phyloP scores from a whole-genome alignment of 306 rosid genomes.

The Pueraria montana region DNA sequence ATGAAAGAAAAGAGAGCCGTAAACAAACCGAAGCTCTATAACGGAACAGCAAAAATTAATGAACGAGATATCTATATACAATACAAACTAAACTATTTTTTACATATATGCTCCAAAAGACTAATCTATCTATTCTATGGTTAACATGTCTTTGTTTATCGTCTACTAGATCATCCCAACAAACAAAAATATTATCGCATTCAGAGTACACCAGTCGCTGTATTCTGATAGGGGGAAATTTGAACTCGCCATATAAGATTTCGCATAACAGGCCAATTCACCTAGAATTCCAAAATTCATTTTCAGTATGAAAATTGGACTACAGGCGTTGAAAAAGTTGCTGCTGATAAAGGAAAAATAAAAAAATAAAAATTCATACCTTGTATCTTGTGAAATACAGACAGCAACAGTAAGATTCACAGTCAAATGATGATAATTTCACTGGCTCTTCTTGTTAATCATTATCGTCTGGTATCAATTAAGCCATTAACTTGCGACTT shows the following conservation, averaged over 20 bases:
- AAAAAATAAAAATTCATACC: slow-evolving; percentile 2
- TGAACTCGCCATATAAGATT: slow-evolving; percentile 16
- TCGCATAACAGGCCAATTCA: slow-evolving; percentile 13
- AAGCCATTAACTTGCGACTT: slow-evolving; percentile 50
- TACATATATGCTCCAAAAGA: no score
- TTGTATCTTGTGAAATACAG: slow-evolving; percentile 44
- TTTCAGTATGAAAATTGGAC: background rate
- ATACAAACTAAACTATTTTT: background rate
- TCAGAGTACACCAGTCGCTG: background rate
- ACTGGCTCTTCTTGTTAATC: slow-evolving; percentile 32
- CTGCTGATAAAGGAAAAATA: background rate
- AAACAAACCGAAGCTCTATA: background rate
- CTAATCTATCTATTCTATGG: no score
- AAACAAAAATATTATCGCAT: background rate
- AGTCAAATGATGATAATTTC: slow-evolving; percentile 36
- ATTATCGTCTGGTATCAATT: slow-evolving; percentile 38
- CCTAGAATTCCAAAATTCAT: slow-evolving; percentile 31
- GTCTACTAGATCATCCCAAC: background rate
- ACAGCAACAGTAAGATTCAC: slow-evolving; percentile 33
- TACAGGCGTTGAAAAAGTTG: background rate
- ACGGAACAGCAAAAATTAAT: background rate
- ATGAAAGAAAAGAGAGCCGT: background rate
- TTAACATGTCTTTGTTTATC: background rate
- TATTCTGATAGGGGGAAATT: slow-evolving; percentile 21
- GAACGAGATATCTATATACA: background rate